A percentile compares a stretch with the other conserved stretches of the same genome.
These are phyloP conservation scores for Haplographium delicatum DNA, from an alignment of 495 filamentous ascomycete genomes.

Conservation along the genomic window DNA sequence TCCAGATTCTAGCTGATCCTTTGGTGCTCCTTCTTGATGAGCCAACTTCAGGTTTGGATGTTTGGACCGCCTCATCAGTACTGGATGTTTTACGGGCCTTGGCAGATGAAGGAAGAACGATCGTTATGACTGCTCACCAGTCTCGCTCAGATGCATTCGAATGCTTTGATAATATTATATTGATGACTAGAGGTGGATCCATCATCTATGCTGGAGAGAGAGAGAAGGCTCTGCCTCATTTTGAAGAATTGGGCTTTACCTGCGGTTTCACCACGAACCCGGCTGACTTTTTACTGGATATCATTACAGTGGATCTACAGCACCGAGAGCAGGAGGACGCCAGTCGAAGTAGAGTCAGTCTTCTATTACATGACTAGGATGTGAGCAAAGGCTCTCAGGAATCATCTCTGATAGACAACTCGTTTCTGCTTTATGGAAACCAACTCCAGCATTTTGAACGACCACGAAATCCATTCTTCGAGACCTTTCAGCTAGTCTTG, in stretches of 20 bases:
- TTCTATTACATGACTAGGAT: neutral
- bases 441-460: neutral
- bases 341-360: neutral
- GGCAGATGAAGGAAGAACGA: neutral
- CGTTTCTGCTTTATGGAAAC: too few relatives aligned
- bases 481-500: neutral
- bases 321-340: neutral
- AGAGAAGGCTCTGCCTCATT: neutral
- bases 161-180: neutral
- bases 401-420: too few relatives aligned
- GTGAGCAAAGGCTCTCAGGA: too few relatives aligned
- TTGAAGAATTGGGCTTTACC: neutral
- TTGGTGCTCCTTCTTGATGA: conserved; percentile 65
- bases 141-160: neutral
- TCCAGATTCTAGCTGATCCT: conserved; percentile 82
- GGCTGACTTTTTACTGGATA: neutral
- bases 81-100: neutral
- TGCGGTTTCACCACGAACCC: neutral
- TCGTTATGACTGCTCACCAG: conserved; percentile 1
- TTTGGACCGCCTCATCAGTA: conserved; percentile 28
- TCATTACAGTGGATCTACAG: conserved; percentile 1
- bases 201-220: neutral
- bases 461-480: neutral
- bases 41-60: conserved; percentile 61
- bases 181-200: neutral